Conservation (phyloP, 495 filamentous ascomycete species). For the Neurospora sublineolata region DNA sequence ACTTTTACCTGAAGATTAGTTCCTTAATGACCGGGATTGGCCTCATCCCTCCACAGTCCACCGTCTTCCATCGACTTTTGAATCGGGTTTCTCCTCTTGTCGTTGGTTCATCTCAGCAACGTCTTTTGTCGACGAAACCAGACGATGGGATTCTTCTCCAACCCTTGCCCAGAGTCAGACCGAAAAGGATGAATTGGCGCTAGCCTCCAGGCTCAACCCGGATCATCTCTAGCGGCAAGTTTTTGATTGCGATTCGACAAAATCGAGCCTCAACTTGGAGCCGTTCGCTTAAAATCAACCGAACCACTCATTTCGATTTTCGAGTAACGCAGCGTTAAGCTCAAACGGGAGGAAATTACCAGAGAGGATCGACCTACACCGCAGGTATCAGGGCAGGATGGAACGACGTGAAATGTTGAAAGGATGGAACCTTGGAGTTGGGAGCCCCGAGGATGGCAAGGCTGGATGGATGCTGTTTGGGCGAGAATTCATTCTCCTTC, state of each 20-base stretch:
- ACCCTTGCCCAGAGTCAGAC: not conserved
- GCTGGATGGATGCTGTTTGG: not conserved
- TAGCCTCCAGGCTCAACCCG: not conserved
- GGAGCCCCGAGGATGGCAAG: not conserved
- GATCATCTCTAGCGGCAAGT: not conserved
- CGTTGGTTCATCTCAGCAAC: not conserved
- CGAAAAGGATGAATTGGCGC: not conserved
- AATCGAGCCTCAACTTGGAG: not conserved
- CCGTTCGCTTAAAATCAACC: not conserved
- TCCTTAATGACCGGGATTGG: not conserved
- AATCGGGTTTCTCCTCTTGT: not conserved
- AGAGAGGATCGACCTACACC: not conserved
- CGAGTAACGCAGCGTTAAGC: not conserved
- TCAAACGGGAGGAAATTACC: not conserved
- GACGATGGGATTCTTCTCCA: not conserved
- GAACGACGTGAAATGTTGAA: not conserved
- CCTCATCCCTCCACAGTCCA: not conserved
- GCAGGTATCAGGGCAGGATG: not conserved
- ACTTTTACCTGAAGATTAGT: not conserved
- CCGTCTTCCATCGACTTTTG: not conserved
- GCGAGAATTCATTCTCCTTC: not conserved
- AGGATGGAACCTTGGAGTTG: not conserved
- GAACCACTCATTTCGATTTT: not conserved
- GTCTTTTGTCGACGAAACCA: not conserved
- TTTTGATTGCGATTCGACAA: not conserved